These are phyloP conservation scores for Chrysoporthe puriensis DNA, from an alignment of 2,329 filamentous ascomycete genomes.

Conservation along the genomic window DNA sequence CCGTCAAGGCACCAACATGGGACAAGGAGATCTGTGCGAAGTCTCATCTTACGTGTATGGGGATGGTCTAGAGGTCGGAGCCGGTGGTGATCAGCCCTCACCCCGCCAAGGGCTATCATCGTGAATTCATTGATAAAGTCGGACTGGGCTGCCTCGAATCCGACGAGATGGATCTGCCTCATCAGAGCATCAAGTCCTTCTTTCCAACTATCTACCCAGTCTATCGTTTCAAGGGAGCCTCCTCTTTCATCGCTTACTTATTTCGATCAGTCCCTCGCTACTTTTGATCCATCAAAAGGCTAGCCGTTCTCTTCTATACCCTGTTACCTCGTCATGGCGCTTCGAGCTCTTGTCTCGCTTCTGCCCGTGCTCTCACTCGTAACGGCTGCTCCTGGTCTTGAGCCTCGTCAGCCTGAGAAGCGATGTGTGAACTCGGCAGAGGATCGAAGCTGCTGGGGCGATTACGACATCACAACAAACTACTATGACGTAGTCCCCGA, in stretches of 20 bases:
- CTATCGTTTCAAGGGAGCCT: not conserved
- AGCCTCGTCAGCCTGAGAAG: slow-evolving; percentile 10
- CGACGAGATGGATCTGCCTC: not conserved
- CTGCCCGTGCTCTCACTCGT: slow-evolving; percentile 18
- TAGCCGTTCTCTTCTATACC: not conserved
- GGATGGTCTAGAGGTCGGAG: not conserved
- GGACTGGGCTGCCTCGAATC: too few relatives aligned
- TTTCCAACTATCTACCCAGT: not conserved
- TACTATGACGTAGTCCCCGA: slow-evolving; percentile 38
- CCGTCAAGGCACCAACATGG: not conserved
- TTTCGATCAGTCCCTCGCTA: not conserved
- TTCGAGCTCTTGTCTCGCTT: slow-evolving; percentile 16
- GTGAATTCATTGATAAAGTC: slow-evolving; percentile 1
- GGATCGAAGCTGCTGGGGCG: slow-evolving; percentile 38
- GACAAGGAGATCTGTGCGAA: slow-evolving; percentile 12
- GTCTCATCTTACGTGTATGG: not conserved
- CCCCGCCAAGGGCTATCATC: not conserved
- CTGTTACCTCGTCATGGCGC: slow-evolving; percentile 14
- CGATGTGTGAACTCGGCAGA: slow-evolving; percentile 17
- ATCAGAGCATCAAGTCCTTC: not conserved
- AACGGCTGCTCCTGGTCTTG: slow-evolving; percentile 11
- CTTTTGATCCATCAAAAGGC: not conserved
- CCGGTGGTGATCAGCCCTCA: not conserved
- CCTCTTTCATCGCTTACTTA: not conserved
- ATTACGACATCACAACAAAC: slow-evolving; percentile 43